A percentile compares a stretch with the other conserved stretches of the same genome.
Conservation (phyloP, 768 basidiomycete species). For the Gloeophyllum trabeum region DNA sequence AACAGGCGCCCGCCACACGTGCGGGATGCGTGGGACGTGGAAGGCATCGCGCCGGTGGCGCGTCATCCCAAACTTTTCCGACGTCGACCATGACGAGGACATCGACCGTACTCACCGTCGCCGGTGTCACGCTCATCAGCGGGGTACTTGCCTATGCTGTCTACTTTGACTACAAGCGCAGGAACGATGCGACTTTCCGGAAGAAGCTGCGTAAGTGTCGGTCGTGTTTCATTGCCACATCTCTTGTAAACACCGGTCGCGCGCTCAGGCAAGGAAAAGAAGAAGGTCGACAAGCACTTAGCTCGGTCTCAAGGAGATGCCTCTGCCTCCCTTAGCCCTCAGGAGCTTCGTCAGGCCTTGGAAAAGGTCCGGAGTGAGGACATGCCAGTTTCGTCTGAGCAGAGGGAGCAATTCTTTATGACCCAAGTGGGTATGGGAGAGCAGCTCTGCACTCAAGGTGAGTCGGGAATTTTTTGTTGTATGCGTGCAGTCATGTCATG, state of each 20-base stretch:
- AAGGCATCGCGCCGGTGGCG: not conserved
- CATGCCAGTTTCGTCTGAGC: conserved; percentile 54
- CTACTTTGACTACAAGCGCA: conserved; percentile 92
- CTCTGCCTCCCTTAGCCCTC: conserved; percentile 20
- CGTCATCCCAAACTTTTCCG: not conserved
- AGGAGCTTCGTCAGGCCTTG: conserved; percentile 52
- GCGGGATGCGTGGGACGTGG: not conserved
- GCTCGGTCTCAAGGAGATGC: conserved; percentile 27
- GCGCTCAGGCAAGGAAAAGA: conserved; percentile 77
- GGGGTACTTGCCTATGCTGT: conserved; percentile 67
- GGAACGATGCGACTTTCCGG: conserved; percentile 81
- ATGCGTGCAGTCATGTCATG: no score
- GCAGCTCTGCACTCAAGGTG: conserved; percentile 67
- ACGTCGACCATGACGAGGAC: conserved; percentile 13
- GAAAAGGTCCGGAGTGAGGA: conserved; percentile 60
- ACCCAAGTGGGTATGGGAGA: conserved; percentile 82
- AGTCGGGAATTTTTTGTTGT: conserved; percentile 12
- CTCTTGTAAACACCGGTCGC: conserved; percentile 2
- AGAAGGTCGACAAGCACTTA: conserved; percentile 66
- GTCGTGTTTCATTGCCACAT: conserved; percentile 6
- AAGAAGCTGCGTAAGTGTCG: conserved; percentile 67
- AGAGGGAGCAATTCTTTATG: conserved; percentile 89
- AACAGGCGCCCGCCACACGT: not conserved
- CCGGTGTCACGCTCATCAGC: conserved; percentile 35
- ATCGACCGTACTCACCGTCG: conserved; percentile 27